Conservation (phyloP, 208 protist species). For the Crithidia fasciculata region DNA sequence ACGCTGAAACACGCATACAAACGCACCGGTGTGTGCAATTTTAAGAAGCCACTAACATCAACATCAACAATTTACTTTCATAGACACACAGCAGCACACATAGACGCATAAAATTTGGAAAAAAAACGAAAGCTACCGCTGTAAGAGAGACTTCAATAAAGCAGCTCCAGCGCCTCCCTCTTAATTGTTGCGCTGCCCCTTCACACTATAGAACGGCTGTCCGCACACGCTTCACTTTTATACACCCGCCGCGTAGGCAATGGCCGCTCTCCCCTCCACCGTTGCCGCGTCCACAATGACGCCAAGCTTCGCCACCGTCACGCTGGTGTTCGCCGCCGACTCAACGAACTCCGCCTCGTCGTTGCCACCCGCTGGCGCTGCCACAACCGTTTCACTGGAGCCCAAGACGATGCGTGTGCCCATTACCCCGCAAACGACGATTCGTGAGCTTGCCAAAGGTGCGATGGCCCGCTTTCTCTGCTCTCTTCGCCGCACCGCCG, state of each 20-base stretch:
- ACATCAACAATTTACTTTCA: too few species aligned
- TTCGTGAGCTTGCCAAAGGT: slow-evolving; percentile 80
- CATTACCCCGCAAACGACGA: slow-evolving; percentile 62
- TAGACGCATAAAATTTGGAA: too few species aligned
- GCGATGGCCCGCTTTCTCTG: slow-evolving; percentile 75
- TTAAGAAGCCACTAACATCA: too few species aligned
- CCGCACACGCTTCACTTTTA: too few species aligned
- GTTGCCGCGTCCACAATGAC: not conserved
- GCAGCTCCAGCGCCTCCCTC: too few species aligned
- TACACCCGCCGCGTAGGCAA: not conserved
- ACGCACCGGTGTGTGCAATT: too few species aligned
- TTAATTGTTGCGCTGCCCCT: too few species aligned
- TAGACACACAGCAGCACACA: too few species aligned
- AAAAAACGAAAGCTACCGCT: too few species aligned
- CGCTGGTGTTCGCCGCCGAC: slow-evolving; percentile 7
- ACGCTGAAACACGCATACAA: too few species aligned
- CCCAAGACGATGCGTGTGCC: slow-evolving; percentile 74
- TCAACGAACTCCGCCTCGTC: not conserved
- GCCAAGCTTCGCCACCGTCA: slow-evolving; percentile 30
- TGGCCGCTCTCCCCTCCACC: not conserved
- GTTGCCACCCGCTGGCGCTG: not conserved
- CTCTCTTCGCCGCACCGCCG: slow-evolving; percentile 38
- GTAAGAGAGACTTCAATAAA: too few species aligned
- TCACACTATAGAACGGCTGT: too few species aligned
- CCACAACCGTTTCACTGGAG: not conserved